A percentile compares a stretch with the other conserved stretches of the same genome.
Conservation (phyloP, 768 basidiomycete species). For the Lentinula lateritia region DNA sequence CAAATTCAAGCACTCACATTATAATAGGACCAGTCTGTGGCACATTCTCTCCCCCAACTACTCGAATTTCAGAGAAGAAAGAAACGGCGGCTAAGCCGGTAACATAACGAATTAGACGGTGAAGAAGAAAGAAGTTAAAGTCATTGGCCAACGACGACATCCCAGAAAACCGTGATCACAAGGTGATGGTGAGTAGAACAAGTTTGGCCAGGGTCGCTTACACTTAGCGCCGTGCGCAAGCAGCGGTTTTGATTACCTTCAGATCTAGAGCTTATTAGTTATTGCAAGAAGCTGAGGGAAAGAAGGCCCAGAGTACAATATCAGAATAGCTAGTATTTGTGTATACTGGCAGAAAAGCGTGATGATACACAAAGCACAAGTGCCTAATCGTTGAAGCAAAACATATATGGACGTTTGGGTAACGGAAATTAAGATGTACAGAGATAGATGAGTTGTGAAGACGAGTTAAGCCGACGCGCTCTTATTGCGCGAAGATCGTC, state of each 20-base stretch:
- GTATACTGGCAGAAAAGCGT: neutral
- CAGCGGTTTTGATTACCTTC: neutral
- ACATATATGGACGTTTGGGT: neutral
- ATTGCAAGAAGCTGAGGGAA: neutral
- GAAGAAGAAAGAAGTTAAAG: constrained; percentile 32
- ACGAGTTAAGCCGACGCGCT: neutral
- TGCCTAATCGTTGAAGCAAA: neutral
- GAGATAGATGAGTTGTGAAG: neutral
- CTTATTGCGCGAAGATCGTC: neutral
- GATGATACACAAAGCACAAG: neutral
- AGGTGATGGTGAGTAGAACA: neutral
- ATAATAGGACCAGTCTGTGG: constrained; percentile 87
- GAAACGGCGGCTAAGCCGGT: constrained; percentile 73
- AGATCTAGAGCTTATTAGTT: neutral
- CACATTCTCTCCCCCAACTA: constrained; percentile 86
- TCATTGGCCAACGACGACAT: constrained; percentile 1
- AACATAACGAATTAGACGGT: constrained; percentile 65
- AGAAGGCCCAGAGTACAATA: neutral
- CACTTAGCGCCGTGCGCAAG: neutral
- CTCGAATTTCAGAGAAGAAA: constrained; percentile 85
- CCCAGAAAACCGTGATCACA: neutral
- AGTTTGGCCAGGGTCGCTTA: neutral
- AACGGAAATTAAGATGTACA: neutral
- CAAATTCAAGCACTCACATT: constrained; percentile 52
- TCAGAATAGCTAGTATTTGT: neutral